Base-by-base conservation (phyloP, 768 basidiomycete genomes). In the Tulasnella calospora region DNA sequence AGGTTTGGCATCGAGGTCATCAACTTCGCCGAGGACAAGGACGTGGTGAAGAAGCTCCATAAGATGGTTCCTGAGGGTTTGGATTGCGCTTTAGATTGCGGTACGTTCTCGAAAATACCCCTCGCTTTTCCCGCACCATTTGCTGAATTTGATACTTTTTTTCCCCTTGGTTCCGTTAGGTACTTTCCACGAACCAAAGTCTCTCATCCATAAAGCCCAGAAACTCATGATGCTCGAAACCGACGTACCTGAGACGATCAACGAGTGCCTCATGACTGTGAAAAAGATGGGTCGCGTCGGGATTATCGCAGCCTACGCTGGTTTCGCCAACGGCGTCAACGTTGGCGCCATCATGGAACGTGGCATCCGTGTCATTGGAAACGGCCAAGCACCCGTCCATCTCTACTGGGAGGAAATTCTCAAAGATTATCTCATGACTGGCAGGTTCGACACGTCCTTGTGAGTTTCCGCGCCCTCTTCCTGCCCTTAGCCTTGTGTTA, bases 261-360 rank as follows among this genome's bases (percentile, higher is more conserved):
- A 90, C 84, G 88, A 89, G 83, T 84, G 84, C 83, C 84, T 89
- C 80, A 83, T 84, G 81, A 82, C 86, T 0, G 86, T 87, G 1
- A 83, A 86, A 74, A 91, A 94, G 85, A 86, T 86, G 82, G 91
- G 92, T 9, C 83, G 86, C 19, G 85, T 88, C 81, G 92, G 91
- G 0, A 84, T 93, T 74, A 92, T 91, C 73, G 90, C 90, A 13
- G 92, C 88, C 5, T 94, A 93, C 81, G 86, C 89, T 8, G 91
- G 90, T 0, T 90, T 86, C 83, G 89, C 90, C 30, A 92, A 93
- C 83, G 88, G 87, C 33, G 87, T 92, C 82, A 91, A 91, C 82
- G 85, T 94, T 74, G 92, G 92, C 10, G 90, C 92, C 0, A 81
- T 94, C 40, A 93, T 93, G 92, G 91, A 94, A 86, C 91, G 91